These are phyloP conservation scores for Karstenula rhodostoma DNA, from an alignment of 2,329 filamentous ascomycete species.

Conservation along the genomic window DNA sequence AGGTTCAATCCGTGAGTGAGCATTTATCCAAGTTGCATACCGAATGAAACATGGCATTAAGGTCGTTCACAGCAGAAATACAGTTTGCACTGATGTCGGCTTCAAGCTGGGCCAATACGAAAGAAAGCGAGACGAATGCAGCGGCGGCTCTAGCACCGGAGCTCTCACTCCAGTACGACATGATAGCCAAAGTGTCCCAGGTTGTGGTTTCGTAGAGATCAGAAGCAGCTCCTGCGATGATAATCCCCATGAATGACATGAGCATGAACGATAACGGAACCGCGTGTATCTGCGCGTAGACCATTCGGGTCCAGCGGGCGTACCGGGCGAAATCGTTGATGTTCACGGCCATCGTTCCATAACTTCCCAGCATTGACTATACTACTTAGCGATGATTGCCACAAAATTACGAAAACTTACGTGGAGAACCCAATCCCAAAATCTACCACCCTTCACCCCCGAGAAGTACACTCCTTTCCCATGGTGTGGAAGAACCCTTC, in stretches of 20 bases:
- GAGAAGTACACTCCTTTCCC: constrained; percentile 5
- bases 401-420: background rate
- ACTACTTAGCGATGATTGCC: background rate
- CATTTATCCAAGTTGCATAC: background rate
- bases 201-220: constrained; percentile 19
- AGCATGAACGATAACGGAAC: constrained; percentile 21
- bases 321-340: constrained; percentile 24
- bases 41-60: constrained; percentile 10
- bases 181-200: constrained; percentile 30
- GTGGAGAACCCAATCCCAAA: background rate
- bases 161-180: constrained; percentile 15
- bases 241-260: constrained; percentile 26
- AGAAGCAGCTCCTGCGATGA: constrained; percentile 17
- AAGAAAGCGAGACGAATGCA: constrained; percentile 25
- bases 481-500: constrained; percentile 10
- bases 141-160: constrained; percentile 21
- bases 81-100: constrained; percentile 31
- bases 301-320: constrained; percentile 7
- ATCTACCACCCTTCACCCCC: background rate
- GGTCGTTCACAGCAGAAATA: constrained; percentile 26
- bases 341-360: constrained; percentile 16
- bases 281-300: constrained; percentile 17
- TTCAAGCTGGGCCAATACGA: constrained; percentile 24
- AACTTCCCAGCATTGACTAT: constrained; percentile 29
- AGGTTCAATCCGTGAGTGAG: background rate